These are phyloP conservation scores for Salvia sclarea DNA, from an alignment of 305 asterid genomes.

Conservation along the genomic window DNA sequence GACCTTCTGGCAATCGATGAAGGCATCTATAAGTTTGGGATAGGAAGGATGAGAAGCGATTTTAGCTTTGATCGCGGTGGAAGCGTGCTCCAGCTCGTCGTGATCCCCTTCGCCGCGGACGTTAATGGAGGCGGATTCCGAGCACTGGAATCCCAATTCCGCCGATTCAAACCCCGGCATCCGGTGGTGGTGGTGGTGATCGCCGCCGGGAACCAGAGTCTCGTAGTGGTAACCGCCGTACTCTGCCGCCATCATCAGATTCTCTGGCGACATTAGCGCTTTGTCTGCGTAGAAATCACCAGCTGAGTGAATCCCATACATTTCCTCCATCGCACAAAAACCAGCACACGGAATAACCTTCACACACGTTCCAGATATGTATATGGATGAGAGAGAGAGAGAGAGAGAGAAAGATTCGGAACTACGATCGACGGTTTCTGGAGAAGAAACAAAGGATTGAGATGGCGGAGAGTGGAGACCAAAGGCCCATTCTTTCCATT, in stretches of 20 bases:
- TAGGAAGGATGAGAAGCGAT: constrained; percentile 86
- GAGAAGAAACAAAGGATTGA: constrained; percentile 21
- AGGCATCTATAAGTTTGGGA: constrained; percentile 74
- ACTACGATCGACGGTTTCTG: constrained; percentile 12
- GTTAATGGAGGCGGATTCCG: constrained; percentile 48
- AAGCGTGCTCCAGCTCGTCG: constrained; percentile 38
- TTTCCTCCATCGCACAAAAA: constrained; percentile 48
- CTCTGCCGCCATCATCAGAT: constrained; percentile 52
- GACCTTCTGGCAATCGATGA: constrained; percentile 95
- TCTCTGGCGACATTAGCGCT: constrained; percentile 66
- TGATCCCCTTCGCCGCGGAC: constrained; percentile 30
- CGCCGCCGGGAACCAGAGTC: constrained; percentile 32
- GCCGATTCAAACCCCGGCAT: constrained; percentile 51
- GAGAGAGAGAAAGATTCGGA: neutral
- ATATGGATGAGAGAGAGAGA: neutral
- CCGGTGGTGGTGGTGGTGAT: constrained; percentile 35
- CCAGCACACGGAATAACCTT: neutral
- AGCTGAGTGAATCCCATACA: constrained; percentile 52
- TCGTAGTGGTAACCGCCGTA: constrained; percentile 40
- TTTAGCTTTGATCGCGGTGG: constrained; percentile 59
- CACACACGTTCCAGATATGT: neutral
- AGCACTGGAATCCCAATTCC: constrained; percentile 39
- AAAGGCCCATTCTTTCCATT: constrained; percentile 38
- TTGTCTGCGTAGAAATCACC: constrained; percentile 52
- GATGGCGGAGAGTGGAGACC: constrained; percentile 29